phyloP scores from a whole-genome alignment of 208 protist genomes.

The Leishmania turanica region DNA sequence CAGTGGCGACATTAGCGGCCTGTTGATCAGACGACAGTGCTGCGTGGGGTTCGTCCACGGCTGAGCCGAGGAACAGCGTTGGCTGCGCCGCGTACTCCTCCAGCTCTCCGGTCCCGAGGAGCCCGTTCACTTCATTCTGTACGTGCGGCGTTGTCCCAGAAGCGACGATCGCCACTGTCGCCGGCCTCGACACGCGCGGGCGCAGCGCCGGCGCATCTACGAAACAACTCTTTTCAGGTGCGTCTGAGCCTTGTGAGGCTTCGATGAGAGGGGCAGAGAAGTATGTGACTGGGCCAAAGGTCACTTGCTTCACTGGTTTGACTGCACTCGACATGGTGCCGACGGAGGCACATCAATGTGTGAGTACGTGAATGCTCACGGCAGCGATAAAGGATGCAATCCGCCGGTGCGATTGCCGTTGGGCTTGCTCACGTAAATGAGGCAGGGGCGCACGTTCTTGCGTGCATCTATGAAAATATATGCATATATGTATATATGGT shows the following conservation, averaged over 20 bases:
- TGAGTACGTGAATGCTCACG: too few relatives aligned
- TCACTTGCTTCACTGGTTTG: slow-evolving; percentile 11
- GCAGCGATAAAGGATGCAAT: not conserved
- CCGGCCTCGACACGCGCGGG: not conserved
- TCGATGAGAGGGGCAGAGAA: not conserved
- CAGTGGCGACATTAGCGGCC: not conserved
- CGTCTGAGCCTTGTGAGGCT: not conserved
- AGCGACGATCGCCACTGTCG: not conserved
- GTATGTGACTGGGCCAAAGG: slow-evolving; percentile 17
- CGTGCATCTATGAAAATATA: not conserved
- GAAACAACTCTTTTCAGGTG: not conserved
- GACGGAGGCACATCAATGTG: too few relatives aligned
- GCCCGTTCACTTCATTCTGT: not conserved
- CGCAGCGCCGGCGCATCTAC: not conserved
- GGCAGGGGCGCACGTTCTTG: not conserved
- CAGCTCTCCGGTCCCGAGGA: not conserved
- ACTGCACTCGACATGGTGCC: not conserved
- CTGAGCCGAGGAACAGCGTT: not conserved
- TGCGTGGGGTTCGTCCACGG: not conserved
- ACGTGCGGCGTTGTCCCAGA: not conserved
- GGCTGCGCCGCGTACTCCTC: not conserved
- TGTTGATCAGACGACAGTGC: not conserved
- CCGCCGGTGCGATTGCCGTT: not conserved
- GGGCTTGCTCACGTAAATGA: not conserved
- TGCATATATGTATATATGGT: not conserved